Base-by-base conservation (phyloP, 2,329 filamentous ascomycete genomes). In the Ceratocystis variospora region DNA sequence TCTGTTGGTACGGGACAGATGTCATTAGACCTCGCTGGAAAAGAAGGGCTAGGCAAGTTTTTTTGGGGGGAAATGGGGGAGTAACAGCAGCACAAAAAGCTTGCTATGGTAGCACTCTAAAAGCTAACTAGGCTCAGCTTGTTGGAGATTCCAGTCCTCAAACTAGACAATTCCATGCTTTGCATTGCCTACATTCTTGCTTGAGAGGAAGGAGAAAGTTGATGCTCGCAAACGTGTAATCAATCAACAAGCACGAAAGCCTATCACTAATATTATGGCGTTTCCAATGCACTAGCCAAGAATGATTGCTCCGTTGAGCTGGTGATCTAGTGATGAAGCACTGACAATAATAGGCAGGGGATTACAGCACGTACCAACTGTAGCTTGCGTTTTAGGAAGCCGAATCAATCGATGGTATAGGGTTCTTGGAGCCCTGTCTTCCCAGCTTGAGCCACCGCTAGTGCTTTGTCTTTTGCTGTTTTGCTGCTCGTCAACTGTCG, bases 1-100 rank as follows among this genome's bases (percentile, higher is more conserved):
- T n/a, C 25, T 33, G 45, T 19, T 33, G 19, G 46, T 63, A 63
- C 46, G 61, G 61, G 61, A 63, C 61, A 63, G 61, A 63, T 63
- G 61, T 63, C 61, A 48, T 63, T 48, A 50, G 46, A 28, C 33
- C 45, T 62, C 44, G 61, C 61, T 45, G 33, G 7, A 31, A 45
- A 25, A 25, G 48, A 25, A 25, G 48, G 48, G n/a, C 19, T 19
- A 7, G n/a, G 22, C 8, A 53, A 8, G 22, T 10, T 53, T 53
- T 53, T 22, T 28, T 28, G 2, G n/a, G 48, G 37, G 61, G 61
- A 22, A 15, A 1, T 5, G 31, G 12, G 61, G 33, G 61, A 19
- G 61, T 19, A 12, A 37, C 10, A 19, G 7, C 61, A 44, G 6
- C 46, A 50, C 44, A 19, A 19, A 61, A 61, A 41, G 37, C 37